Conservation (phyloP, 495 filamentous ascomycete species). For the Neurospora sp. region DNA sequence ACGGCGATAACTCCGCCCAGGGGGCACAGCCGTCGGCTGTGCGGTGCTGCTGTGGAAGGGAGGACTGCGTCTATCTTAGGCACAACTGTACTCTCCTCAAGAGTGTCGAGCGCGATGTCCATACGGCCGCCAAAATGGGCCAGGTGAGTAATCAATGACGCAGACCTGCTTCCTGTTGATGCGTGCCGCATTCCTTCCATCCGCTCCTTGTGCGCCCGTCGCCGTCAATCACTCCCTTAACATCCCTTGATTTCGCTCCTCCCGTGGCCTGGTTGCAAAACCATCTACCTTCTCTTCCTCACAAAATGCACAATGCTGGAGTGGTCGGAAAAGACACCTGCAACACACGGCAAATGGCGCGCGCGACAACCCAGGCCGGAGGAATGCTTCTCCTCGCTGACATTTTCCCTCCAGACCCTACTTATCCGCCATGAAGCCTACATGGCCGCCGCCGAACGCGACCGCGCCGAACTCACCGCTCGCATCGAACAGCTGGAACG, state of each 20-base stretch:
- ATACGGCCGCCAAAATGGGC: conserved; percentile 73
- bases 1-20: conserved; percentile 7
- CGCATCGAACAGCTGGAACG: conserved; percentile 67
- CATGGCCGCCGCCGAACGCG: conserved; percentile 78
- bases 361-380: conserved; percentile 3
- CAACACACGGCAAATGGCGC: not conserved
- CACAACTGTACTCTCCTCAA: conserved; percentile 69
- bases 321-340: not conserved
- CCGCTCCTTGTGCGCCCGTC: not conserved
- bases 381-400: conserved; percentile 17
- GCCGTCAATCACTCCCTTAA: not conserved
- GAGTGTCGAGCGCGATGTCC: conserved; percentile 76
- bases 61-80: conserved; percentile 68
- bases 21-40: conserved; percentile 10
- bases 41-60: conserved; percentile 74
- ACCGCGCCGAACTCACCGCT: conserved; percentile 56
- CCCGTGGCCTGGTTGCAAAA: not conserved
- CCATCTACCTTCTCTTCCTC: not conserved
- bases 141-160: conserved; percentile 51
- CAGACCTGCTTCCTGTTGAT: not conserved
- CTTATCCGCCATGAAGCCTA: conserved; percentile 87
- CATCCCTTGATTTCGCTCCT: not conserved
- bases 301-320: not conserved
- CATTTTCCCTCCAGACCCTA: conserved; percentile 67
- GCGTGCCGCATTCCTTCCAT: not conserved